phyloP scores from a whole-genome alignment of 345 rosid genomes.

The Hevea brasiliensis region DNA sequence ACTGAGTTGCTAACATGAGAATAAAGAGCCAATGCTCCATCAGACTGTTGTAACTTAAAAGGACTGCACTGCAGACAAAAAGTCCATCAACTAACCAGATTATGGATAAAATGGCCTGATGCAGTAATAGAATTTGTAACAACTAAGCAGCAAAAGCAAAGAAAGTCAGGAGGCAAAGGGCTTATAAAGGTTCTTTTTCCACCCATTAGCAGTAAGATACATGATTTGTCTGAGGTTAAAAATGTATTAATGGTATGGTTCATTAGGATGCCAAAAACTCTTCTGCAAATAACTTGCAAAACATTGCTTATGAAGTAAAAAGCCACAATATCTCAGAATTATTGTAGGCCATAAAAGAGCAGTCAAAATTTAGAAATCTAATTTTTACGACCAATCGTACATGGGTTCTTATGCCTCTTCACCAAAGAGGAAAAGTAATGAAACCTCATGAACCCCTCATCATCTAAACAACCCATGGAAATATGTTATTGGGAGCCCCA shows the following conservation, averaged over 20 bases:
- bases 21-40: not conserved
- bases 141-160: not conserved
- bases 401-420: not conserved
- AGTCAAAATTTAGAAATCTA: too few species aligned
- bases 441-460: not conserved
- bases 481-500: not conserved
- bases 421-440: not conserved
- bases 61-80: not conserved
- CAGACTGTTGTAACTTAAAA: not conserved
- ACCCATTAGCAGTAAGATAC: too few species aligned
- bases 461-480: not conserved
- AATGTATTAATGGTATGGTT: too few species aligned
- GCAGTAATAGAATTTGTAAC: not conserved
- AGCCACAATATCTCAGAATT: too few species aligned
- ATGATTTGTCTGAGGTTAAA: too few species aligned
- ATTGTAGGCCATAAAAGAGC: too few species aligned
- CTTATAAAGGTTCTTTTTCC: too few species aligned
- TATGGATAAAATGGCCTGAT: not conserved
- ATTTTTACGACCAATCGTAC: too few species aligned
- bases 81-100: not conserved
- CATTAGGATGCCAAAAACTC: too few species aligned
- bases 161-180: too few species aligned
- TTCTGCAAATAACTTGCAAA: too few species aligned
- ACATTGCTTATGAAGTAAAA: too few species aligned
- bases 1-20: not conserved